phyloP scores from a whole-genome alignment of 495 filamentous ascomycete species.

The Pseudevernia furfuracea region DNA sequence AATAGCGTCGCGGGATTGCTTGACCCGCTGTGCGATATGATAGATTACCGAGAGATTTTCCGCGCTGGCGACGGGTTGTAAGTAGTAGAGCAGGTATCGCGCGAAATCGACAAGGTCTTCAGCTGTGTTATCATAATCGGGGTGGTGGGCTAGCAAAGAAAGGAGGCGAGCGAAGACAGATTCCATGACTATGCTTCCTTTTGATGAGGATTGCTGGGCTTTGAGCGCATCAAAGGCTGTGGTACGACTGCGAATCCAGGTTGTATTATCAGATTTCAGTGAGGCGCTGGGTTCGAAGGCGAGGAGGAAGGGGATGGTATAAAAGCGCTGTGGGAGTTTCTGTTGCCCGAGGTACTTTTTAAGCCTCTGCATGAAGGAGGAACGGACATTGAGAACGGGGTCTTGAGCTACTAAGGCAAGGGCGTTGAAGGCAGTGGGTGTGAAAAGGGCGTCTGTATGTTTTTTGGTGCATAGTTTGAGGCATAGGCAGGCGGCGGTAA shows the following conservation, averaged over 20 bases:
- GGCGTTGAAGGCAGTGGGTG: conserved; percentile 64
- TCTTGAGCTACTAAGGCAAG: conserved; percentile 78
- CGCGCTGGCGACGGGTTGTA: conserved; percentile 72
- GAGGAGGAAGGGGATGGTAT: conserved; percentile 77
- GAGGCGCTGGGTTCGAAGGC: conserved; percentile 73
- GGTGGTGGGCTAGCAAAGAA: conserved; percentile 87
- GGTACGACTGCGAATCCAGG: conserved; percentile 80
- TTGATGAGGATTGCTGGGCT: conserved; percentile 30
- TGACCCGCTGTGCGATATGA: conserved; percentile 86
- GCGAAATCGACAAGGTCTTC: conserved; percentile 72
- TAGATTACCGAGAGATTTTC: conserved; percentile 83
- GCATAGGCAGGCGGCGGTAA: conserved; percentile 72
- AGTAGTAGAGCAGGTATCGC: conserved; percentile 82
- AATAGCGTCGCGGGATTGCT: conserved; percentile 78
- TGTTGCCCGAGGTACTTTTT: conserved; percentile 73
- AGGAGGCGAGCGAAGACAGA: conserved; percentile 75
- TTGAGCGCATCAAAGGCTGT: conserved; percentile 35
- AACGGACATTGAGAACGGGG: conserved; percentile 59
- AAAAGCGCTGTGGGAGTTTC: conserved; percentile 70
- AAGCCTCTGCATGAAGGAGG: conserved; percentile 69
- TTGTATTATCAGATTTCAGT: conserved; percentile 65
- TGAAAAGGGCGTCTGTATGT: conserved; percentile 68
- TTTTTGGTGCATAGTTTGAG: conserved; percentile 73
- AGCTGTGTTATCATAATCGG: conserved; percentile 66
- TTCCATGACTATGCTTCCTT: conserved; percentile 61